phyloP scores from a whole-genome alignment of 78 protist genomes.

The Ministeria vibrans region DNA sequence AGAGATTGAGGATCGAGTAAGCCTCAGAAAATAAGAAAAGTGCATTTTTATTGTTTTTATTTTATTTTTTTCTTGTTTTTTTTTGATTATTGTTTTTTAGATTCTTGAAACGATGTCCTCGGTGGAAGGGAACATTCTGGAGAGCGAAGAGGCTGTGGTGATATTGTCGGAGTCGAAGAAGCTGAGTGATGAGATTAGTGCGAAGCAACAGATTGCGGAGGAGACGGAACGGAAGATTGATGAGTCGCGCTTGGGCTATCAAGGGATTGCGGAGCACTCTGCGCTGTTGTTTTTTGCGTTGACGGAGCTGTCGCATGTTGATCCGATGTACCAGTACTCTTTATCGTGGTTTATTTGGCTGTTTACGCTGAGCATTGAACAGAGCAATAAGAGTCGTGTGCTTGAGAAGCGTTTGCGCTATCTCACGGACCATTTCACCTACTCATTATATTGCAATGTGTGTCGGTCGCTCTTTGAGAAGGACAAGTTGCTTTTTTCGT shows the following conservation, averaged over 20 bases:
- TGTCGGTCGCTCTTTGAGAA: slow-evolving; percentile 64
- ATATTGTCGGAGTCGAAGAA: slow-evolving; percentile 24
- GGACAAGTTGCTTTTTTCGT: slow-evolving; percentile 63
- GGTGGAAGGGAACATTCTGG: slow-evolving; percentile 62
- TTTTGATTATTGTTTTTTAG: too few species aligned
- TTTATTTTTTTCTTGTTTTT: too few species aligned
- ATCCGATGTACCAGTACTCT: slow-evolving; percentile 65
- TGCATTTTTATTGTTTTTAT: too few species aligned
- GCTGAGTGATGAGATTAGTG: slow-evolving; percentile 13
- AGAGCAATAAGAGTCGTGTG: not conserved
- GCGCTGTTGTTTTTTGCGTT: slow-evolving; percentile 67
- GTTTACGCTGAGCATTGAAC: not conserved
- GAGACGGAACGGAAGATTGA: slow-evolving; percentile 56
- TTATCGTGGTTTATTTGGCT: slow-evolving; percentile 40
- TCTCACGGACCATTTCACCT: slow-evolving; percentile 22
- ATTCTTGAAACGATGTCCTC: slow-evolving; percentile 51
- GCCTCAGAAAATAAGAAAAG: too few species aligned
- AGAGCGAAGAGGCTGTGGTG: slow-evolving; percentile 43
- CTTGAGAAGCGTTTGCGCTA: slow-evolving; percentile 3
- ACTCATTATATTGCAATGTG: slow-evolving; percentile 32
- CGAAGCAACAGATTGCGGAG: slow-evolving; percentile 26
- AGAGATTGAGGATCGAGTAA: slow-evolving; percentile 62
- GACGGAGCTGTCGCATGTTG: slow-evolving; percentile 16
- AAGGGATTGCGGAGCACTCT: slow-evolving; percentile 52
- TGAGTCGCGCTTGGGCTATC: slow-evolving; percentile 36